phyloP scores from a whole-genome alignment of 2,329 filamentous ascomycete species.

The Penicillium sumatraense region DNA sequence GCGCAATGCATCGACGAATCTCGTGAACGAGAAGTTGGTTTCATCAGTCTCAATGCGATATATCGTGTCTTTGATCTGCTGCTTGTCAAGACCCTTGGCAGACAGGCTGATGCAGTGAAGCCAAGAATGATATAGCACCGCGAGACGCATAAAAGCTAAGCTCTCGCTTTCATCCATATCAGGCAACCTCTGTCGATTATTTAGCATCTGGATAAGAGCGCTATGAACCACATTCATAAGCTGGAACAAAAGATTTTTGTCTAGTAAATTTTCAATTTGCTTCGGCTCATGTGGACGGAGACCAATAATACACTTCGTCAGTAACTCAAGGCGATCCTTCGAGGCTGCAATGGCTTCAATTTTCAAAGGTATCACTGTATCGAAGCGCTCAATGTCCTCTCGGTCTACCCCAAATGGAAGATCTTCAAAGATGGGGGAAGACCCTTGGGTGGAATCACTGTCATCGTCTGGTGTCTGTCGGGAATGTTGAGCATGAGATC shows the following conservation, averaged over 20 bases:
- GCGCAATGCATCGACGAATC: conserved; percentile 37
- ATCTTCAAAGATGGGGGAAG: background rate
- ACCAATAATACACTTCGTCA: conserved; percentile 35
- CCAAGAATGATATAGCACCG: conserved; percentile 18
- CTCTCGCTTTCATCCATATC: conserved; percentile 10
- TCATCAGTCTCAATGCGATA: conserved; percentile 19
- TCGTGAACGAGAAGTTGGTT: conserved; percentile 23
- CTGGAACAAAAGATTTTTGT: background rate
- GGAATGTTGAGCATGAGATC: background rate
- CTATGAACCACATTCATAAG: conserved; percentile 16
- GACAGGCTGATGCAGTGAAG: conserved; percentile 1
- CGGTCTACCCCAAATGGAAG: background rate
- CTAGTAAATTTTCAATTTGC: conserved; percentile 10
- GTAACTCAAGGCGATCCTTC: conserved; percentile 19
- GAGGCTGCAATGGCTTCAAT: background rate
- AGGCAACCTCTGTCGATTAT: conserved; percentile 5
- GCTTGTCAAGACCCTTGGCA: background rate
- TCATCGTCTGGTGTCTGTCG: background rate
- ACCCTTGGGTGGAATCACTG: background rate
- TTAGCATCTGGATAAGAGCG: conserved; percentile 23
- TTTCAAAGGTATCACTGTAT: conserved; percentile 1
- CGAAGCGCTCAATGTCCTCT: conserved; percentile 10
- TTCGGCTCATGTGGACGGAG: conserved; percentile 19
- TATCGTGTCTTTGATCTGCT: background rate
- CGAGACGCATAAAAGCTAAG: conserved; percentile 13